Evolutionary conservation across 2,329 filamentous ascomycete genomes (phyloP).

Genomic region (Spiromastix sp.): DNA sequence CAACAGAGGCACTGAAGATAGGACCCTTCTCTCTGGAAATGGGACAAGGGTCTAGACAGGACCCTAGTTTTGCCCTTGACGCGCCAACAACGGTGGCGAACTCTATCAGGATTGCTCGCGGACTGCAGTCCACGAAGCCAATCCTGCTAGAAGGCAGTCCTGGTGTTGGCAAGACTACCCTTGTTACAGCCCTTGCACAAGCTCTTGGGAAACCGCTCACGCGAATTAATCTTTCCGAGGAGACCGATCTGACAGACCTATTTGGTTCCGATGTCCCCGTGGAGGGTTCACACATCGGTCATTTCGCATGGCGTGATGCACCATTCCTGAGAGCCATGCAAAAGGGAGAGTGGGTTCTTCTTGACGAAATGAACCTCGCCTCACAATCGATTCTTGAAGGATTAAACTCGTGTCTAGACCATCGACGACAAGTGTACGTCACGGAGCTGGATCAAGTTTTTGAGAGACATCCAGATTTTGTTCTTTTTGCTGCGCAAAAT

Average conservation of each 20-base stretch:
- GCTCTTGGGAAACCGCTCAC: constrained; percentile 74
- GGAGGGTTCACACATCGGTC: constrained; percentile 80
- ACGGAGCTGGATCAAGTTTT: constrained; percentile 94
- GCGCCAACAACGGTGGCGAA: constrained; percentile 86
- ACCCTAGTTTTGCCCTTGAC: constrained; percentile 64
- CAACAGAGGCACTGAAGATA: constrained; percentile 49
- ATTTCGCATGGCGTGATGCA: constrained; percentile 91
- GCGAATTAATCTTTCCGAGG: constrained; percentile 92
- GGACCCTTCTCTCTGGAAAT: constrained; percentile 64
- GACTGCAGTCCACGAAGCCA: constrained; percentile 78
- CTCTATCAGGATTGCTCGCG: constrained; percentile 80
- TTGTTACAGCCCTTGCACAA: constrained; percentile 74
- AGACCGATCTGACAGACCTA: constrained; percentile 94
- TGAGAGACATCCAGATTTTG: constrained; percentile 76
- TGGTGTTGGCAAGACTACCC: constrained; percentile 94
- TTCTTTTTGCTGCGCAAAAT: constrained; percentile 95
- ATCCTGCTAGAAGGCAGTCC: constrained; percentile 92
- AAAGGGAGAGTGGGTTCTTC: constrained; percentile 85
- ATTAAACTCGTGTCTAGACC: constrained; percentile 90
- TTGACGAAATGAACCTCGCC: constrained; percentile 98
- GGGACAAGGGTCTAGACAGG: constrained; percentile 37
- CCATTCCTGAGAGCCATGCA: constrained; percentile 97
- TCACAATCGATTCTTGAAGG: constrained; percentile 95
- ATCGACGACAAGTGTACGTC: constrained; percentile 90
- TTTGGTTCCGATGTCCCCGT: constrained; percentile 95